Evolutionary conservation across 1,284 basidiomycete species (phyloP).

Genomic region (Peniophora sp.): DNA sequence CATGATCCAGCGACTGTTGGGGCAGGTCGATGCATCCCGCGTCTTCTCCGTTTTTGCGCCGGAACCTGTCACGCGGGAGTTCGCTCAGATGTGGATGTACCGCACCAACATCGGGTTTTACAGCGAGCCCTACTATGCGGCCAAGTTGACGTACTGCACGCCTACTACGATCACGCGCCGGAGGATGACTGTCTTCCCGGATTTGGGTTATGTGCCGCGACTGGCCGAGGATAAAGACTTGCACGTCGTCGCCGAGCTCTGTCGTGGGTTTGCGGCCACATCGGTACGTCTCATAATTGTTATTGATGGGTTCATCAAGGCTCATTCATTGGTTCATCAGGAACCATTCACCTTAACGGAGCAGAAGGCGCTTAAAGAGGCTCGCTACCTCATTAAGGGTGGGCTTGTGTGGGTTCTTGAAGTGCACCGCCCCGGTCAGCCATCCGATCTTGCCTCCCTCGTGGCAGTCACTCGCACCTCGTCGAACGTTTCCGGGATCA

Average conservation of each 20-base stretch:
- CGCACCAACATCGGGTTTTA: conserved; percentile 30
- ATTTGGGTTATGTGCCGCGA: conserved; percentile 29
- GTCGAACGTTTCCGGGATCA: conserved; percentile 45
- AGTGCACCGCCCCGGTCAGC: conserved; percentile 18
- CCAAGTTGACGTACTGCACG: conserved; percentile 51
- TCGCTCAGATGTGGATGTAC: conserved; percentile 40
- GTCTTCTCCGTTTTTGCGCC: conserved; percentile 64
- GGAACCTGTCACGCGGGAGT: conserved; percentile 36
- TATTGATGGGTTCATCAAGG: conserved; percentile 1
- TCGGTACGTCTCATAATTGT: conserved; percentile 35
- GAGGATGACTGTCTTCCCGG: conserved; percentile 15
- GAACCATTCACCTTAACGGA: conserved; percentile 42
- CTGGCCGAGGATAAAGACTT: conserved; percentile 37
- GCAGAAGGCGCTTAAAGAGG: conserved; percentile 40
- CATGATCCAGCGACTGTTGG: conserved; percentile 17
- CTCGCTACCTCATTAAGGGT: conserved; percentile 36
- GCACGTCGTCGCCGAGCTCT: conserved; percentile 35
- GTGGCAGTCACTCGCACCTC: conserved; percentile 55
- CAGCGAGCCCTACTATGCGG: conserved; percentile 51
- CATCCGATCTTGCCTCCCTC: conserved; percentile 47
- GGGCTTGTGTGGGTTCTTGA: conserved; percentile 56
- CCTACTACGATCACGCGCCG: conserved; percentile 27
- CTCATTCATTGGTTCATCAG: conserved; percentile 21
- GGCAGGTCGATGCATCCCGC: conserved; percentile 23
- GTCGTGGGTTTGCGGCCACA: conserved; percentile 45